These are phyloP conservation scores for Linnemannia elongata DNA, from an alignment of 192 early-diverging fungal genomes.

Conservation along the genomic window DNA sequence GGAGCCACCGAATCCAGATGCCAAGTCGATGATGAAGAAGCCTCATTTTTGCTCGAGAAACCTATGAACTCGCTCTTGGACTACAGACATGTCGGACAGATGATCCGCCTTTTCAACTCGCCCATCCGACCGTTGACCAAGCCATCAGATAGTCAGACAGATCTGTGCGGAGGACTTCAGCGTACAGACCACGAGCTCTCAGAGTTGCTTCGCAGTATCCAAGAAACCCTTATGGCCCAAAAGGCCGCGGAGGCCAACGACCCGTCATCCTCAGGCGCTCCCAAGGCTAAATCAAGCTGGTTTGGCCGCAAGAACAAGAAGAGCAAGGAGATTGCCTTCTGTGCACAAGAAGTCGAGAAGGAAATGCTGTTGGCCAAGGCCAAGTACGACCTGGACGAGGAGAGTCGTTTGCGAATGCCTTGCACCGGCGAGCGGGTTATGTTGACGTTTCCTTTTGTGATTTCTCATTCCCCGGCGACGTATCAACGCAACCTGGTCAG, in stretches of 20 bases:
- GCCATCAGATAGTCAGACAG: constrained; percentile 33
- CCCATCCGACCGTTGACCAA: constrained; percentile 15
- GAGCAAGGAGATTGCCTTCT: neutral
- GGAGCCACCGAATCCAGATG: neutral
- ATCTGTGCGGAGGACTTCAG: constrained; percentile 14
- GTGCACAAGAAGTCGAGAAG: neutral
- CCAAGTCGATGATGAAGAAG: neutral
- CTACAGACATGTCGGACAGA: constrained; percentile 38
- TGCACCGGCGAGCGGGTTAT: constrained; percentile 39
- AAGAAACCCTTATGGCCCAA: neutral
- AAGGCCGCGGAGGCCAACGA: neutral
- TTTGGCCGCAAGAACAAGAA: neutral
- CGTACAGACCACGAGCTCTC: constrained; percentile 9
- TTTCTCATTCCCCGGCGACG: constrained; percentile 38
- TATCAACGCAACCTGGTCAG: constrained; percentile 38
- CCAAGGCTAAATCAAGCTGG: neutral
- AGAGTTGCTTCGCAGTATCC: constrained; percentile 16
- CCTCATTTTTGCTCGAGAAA: neutral
- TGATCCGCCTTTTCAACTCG: constrained; percentile 23
- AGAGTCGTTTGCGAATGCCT: constrained; percentile 18
- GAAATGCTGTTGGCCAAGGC: constrained; percentile 21
- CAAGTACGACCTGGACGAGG: constrained; percentile 8
- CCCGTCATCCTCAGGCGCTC: neutral
- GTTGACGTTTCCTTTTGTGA: constrained; percentile 39
- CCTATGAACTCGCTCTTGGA: constrained; percentile 33